Evolutionary conservation across 257 asterid species (phyloP), one percentile per base, ranked within the genome.

Genomic region (Asclepias syriaca): DNA sequence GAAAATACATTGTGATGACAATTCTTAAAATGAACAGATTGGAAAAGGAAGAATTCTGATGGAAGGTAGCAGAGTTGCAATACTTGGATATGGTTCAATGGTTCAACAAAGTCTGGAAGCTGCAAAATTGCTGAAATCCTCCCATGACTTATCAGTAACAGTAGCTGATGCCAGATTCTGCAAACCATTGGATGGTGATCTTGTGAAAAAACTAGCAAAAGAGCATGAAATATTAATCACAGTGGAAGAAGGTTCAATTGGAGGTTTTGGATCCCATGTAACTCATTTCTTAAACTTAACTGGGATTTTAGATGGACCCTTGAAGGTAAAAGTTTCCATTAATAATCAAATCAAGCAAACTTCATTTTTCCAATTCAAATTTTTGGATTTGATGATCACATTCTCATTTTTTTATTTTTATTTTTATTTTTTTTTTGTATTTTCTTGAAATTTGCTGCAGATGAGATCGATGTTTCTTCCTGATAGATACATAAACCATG

Each of bases 201-300:
- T 90, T 22, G 77, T 88, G 18, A 80, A 56, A 74, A 75, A 82
- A 65, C 77, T 90, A 60, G 90, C 91, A 14, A 88, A 85, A 59
- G 90, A 88, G 51, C 96, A 88, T 45, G 85, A 90, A 78, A 78
- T 90, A 58, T 65, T 90, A 37, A 82, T 90, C 81, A 90, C 95
- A 1, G 88, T 84, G 34, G 96, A 88, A 79, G 96, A 88, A 83
- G 97, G 97, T 65, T 84, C 97, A 4, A 78, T 90, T 27, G 97
- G 97, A 64, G 97, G 97, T 24, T 90, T 90, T 66, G 91, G 95
- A 74, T 90, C 96, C 51, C 96, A 90, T 53, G 89, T 87, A 29
- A 45, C 88, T 5, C 96, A 90, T 55, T 90, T 79, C 85, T 78
- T 90, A 53, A 82, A 84, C 85, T 77, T 90, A 65, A 83, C 48